These are phyloP conservation scores for Barnettozyma populi DNA, from an alignment of 805 yeast species.

Conservation along the genomic window DNA sequence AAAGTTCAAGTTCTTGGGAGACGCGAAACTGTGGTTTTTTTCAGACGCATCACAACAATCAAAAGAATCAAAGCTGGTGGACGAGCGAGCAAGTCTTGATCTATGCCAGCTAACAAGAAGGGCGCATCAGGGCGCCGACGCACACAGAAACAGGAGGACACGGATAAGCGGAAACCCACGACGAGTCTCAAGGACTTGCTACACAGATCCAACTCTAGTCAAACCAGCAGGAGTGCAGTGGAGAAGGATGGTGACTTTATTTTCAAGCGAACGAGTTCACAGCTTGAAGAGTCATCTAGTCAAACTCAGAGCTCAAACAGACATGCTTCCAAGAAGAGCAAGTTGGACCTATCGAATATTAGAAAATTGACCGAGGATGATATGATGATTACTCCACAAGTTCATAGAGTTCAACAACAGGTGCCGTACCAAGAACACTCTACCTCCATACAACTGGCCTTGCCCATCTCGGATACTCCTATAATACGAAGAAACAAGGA, in stretches of 20 bases:
- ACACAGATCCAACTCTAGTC: conserved; percentile 14
- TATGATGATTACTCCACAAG: conserved; percentile 19
- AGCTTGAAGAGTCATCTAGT: conserved; percentile 1
- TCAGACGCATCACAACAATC: background rate
- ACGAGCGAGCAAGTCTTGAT: background rate
- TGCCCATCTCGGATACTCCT: conserved; percentile 35
- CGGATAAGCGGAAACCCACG: conserved; percentile 13
- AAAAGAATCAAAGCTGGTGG: background rate
- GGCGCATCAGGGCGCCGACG: conserved; percentile 13
- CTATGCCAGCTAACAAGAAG: background rate
- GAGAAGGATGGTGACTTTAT: conserved; percentile 20
- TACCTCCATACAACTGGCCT: conserved; percentile 22
- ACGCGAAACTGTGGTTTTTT: background rate
- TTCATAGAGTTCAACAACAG: background rate
- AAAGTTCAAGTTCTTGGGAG: background rate
- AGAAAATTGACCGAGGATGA: conserved; percentile 16
- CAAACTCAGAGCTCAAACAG: background rate
- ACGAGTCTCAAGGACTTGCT: conserved; percentile 22
- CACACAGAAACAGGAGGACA: conserved; percentile 9
- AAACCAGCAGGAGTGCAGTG: conserved; percentile 9
- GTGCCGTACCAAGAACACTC: conserved; percentile 21
- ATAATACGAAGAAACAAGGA: conserved; percentile 32
- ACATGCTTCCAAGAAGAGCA: background rate
- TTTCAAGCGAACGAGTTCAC: conserved; percentile 18
- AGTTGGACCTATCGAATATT: background rate